Conservation (phyloP, 2,329 filamentous ascomycete species). For the Clarireedia paspali region DNA sequence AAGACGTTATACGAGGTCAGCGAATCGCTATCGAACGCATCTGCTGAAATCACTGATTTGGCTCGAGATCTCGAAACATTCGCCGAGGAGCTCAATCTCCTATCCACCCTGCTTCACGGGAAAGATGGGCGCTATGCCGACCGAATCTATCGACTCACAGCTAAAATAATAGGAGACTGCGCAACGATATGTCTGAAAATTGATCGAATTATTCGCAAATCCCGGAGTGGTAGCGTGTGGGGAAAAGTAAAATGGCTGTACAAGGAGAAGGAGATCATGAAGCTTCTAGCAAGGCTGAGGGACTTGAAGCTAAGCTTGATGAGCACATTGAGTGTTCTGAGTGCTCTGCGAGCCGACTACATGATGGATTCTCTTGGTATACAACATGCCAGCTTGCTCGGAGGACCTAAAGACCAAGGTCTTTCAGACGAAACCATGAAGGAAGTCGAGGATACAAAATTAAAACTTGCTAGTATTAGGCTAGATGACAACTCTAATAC, state of each 20-base stretch:
- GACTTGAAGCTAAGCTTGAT: slow-evolving; percentile 17
- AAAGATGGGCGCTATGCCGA: slow-evolving; percentile 14
- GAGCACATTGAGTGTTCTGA: slow-evolving; percentile 12
- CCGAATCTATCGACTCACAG: slow-evolving; percentile 14
- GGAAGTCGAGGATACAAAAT: slow-evolving; percentile 9
- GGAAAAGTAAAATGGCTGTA: slow-evolving; percentile 16
- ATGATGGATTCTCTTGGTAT: slow-evolving; percentile 15
- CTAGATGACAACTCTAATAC: neutral
- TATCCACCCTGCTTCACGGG: slow-evolving; percentile 10
- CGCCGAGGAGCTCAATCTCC: slow-evolving; percentile 12
- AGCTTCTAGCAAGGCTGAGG: slow-evolving; percentile 14
- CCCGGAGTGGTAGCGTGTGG: slow-evolving; percentile 9
- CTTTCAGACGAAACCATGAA: slow-evolving; percentile 9
- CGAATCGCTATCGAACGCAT: slow-evolving; percentile 13
- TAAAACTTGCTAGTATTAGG: slow-evolving; percentile 7
- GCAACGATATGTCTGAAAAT: slow-evolving; percentile 16
- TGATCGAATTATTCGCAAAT: slow-evolving; percentile 13
- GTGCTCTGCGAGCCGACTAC: slow-evolving; percentile 12
- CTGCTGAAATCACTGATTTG: slow-evolving; percentile 17
- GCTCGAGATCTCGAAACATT: slow-evolving; percentile 16
- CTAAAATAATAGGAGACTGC: slow-evolving; percentile 18
- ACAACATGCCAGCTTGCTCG: slow-evolving; percentile 10
- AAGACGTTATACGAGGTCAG: slow-evolving; percentile 14
- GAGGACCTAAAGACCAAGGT: neutral
- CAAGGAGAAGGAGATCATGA: slow-evolving; percentile 18